phyloP scores from a whole-genome alignment of 306 rosid species.

The Cyamopsis tetragonoloba region DNA sequence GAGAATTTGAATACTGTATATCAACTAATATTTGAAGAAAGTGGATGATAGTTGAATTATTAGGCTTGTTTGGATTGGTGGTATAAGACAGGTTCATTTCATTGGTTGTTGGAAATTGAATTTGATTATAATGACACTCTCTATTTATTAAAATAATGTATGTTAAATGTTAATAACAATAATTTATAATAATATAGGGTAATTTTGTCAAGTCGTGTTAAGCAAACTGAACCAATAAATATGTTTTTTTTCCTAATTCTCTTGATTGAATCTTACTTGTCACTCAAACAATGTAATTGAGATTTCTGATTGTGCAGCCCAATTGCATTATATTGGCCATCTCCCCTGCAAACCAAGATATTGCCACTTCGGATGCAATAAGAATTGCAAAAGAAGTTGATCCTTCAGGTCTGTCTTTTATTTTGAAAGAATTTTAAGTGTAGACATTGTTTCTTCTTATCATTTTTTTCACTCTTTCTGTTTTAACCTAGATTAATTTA shows the following conservation, averaged over 20 bases:
- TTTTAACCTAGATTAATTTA: not conserved
- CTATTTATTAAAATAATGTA: not conserved
- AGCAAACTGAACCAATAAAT: not conserved
- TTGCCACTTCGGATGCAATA: slow-evolving; percentile 94
- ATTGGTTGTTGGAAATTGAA: not conserved
- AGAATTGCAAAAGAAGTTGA: slow-evolving; percentile 93
- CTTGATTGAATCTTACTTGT: not conserved
- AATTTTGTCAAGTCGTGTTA: not conserved
- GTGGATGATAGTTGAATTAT: not conserved
- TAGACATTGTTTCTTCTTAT: not conserved
- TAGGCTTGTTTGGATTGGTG: no score
- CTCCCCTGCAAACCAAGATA: slow-evolving; percentile 97
- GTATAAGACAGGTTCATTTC: no score
- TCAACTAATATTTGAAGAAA: not conserved
- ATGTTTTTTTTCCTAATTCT: not conserved
- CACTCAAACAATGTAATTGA: slow-evolving; percentile 25
- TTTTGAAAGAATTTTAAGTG: slow-evolving; percentile 5
- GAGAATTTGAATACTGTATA: not conserved
- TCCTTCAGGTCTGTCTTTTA: slow-evolving; percentile 57
- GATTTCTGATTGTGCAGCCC: slow-evolving; percentile 64
- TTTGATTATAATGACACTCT: not conserved
- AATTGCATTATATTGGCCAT: slow-evolving; percentile 86
- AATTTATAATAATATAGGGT: not conserved
- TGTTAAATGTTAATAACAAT: not conserved
- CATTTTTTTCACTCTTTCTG: not conserved